Evolutionary conservation across 805 yeast genomes (phyloP).

Genomic region (Hanseniaspora nectarophila): DNA sequence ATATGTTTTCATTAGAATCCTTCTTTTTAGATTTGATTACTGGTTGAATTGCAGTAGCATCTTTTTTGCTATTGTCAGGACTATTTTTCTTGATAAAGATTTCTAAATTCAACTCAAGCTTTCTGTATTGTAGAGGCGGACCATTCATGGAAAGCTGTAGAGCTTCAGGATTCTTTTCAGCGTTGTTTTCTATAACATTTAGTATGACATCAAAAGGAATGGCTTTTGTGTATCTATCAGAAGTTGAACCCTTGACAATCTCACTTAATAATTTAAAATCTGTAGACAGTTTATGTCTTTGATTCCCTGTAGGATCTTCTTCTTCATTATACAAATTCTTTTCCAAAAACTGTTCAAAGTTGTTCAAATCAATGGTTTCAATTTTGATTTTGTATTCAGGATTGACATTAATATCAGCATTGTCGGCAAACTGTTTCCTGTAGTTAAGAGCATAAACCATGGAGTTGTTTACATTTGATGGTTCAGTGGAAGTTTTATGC

Average conservation of each 20-base stretch:
- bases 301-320: not conserved
- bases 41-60: not conserved
- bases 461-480: not conserved
- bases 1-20: not conserved
- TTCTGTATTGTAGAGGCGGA: slow-evolving; percentile 14
- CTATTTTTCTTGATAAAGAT: not conserved
- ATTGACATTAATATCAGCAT: not conserved
- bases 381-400: not conserved
- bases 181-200: not conserved
- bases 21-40: not conserved
- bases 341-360: not conserved
- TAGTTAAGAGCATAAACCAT: not conserved
- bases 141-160: not conserved
- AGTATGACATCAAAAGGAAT: not conserved
- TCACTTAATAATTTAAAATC: not conserved
- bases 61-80: slow-evolving; percentile 1
- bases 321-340: not conserved
- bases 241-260: not conserved
- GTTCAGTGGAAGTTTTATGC: not conserved
- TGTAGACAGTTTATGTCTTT: not conserved
- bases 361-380: not conserved
- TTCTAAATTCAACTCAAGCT: slow-evolving; percentile 4
- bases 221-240: not conserved
- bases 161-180: not conserved
- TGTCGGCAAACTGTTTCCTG: not conserved